Percentiles rank a stretch among this genome's conserved stretches.
These are phyloP conservation scores for Tetrapyrgos nigripes DNA, from an alignment of 1,284 basidiomycete species.

Conservation along the genomic window DNA sequence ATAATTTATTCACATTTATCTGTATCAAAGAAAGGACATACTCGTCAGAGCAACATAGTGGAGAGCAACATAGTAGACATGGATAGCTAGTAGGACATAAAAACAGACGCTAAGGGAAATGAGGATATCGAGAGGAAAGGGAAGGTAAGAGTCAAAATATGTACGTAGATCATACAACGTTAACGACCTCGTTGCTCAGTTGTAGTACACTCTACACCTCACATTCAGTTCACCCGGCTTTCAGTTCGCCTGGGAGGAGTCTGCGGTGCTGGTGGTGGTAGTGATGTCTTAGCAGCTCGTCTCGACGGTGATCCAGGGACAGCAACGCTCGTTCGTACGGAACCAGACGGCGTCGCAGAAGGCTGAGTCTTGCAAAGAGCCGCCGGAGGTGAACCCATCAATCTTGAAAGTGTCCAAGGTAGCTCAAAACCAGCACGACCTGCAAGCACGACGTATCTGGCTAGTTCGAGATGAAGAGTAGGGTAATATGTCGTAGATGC, in stretches of 20 bases:
- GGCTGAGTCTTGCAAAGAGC: conserved; percentile 52
- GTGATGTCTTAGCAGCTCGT: no score
- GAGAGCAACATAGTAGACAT: neutral
- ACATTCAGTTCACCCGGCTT: neutral
- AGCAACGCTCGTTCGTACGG: neutral
- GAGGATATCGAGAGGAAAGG: neutral
- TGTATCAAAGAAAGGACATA: neutral
- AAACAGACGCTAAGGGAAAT: neutral
- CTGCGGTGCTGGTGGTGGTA: neutral
- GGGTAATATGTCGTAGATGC: conserved; percentile 94
- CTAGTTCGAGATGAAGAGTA: conserved; percentile 88
- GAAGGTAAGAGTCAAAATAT: neutral
- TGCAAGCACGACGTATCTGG: conserved; percentile 80
- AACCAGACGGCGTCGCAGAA: conserved; percentile 15
- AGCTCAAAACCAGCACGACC: conserved; percentile 70
- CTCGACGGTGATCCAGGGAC: neutral
- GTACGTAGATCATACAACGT: neutral
- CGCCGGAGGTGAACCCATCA: conserved; percentile 73
- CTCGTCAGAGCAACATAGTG: neutral
- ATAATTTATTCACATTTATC: neutral
- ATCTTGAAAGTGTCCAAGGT: conserved; percentile 75
- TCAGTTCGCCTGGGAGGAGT: conserved; percentile 3
- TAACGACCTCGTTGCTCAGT: neutral
- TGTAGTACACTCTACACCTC: neutral
- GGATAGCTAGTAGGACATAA: neutral